Percentiles rank a stretch among this genome's conserved stretches.
These are phyloP conservation scores for Talaromyces verruculosus DNA, from an alignment of 2,329 filamentous ascomycete species.

Conservation along the genomic window DNA sequence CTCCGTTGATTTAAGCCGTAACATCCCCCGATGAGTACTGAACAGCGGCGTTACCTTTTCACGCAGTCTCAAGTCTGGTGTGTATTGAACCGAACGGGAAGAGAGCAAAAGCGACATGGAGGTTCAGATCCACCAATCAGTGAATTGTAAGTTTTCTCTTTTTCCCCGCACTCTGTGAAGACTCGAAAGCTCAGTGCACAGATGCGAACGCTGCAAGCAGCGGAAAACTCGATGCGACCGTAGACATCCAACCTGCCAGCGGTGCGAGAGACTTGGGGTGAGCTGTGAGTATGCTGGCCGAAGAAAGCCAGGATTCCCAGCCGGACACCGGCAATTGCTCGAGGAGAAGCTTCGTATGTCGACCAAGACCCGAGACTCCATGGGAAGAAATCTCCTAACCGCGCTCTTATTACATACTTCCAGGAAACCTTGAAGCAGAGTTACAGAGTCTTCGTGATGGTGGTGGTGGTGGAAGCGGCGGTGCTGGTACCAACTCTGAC, in stretches of 20 bases:
- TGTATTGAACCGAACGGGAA: neutral
- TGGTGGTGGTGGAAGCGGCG: too few species aligned
- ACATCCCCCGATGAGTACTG: neutral
- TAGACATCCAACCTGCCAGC: neutral
- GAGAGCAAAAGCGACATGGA: neutral
- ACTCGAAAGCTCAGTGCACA: neutral
- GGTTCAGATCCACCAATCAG: neutral
- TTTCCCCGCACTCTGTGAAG: neutral
- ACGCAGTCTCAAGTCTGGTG: neutral
- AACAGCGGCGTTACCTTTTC: neutral
- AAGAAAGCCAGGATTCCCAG: constrained; percentile 3
- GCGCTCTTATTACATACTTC: neutral
- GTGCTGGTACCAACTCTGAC: neutral
- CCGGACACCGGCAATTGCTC: neutral
- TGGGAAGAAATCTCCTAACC: neutral
- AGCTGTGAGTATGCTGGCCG: neutral
- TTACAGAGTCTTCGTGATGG: neutral
- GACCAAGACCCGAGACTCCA: neutral
- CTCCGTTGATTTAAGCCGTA: constrained; percentile 1
- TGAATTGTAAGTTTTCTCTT: neutral
- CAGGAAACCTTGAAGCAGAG: neutral
- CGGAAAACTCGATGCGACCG: constrained; percentile 5
- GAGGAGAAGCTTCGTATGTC: neutral
- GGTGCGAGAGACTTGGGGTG: neutral
- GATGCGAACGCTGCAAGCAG: constrained; percentile 5